Conservation (phyloP, 257 asterid species). For the Cruciata laevipes region DNA sequence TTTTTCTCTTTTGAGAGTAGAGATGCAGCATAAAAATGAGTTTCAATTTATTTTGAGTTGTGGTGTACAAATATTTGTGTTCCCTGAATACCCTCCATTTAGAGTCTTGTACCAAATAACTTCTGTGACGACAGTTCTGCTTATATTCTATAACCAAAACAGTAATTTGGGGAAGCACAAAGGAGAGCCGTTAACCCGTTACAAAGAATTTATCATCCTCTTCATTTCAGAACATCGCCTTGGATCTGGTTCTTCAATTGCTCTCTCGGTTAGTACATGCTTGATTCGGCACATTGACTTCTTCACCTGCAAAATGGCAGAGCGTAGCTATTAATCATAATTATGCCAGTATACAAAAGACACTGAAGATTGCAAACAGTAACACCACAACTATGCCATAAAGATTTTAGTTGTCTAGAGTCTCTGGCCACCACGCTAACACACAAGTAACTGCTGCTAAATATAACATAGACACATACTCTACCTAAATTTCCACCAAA, state of each 20-base stretch:
- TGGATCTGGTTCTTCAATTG: constrained; percentile 81
- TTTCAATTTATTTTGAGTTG: too few species aligned
- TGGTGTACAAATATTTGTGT: too few species aligned
- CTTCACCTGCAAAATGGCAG: constrained; percentile 45
- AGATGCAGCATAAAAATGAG: too few species aligned
- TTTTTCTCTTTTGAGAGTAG: too few species aligned
- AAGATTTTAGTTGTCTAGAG: neutral
- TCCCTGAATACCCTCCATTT: too few species aligned
- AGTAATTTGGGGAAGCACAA: too few species aligned
- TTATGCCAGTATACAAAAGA: neutral
- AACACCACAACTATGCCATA: neutral
- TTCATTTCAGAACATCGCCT: constrained; percentile 89
- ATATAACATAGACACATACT: neutral
- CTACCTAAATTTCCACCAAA: neutral
- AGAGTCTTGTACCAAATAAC: too few species aligned
- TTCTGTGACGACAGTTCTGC: too few species aligned
- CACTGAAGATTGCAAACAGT: neutral
- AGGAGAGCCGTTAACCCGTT: constrained; percentile 1
- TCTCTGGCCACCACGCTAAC: neutral
- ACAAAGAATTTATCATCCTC: constrained; percentile 76
- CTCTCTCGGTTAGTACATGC: constrained; percentile 93
- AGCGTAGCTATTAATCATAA: neutral
- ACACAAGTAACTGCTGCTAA: neutral
- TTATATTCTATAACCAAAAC: too few species aligned
- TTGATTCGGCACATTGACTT: constrained; percentile 93